Percentiles rank a stretch among this genome's conserved stretches.
Evolutionary conservation across 495 filamentous ascomycete species (phyloP).

Genomic region (Neurospora hispaniola): DNA sequence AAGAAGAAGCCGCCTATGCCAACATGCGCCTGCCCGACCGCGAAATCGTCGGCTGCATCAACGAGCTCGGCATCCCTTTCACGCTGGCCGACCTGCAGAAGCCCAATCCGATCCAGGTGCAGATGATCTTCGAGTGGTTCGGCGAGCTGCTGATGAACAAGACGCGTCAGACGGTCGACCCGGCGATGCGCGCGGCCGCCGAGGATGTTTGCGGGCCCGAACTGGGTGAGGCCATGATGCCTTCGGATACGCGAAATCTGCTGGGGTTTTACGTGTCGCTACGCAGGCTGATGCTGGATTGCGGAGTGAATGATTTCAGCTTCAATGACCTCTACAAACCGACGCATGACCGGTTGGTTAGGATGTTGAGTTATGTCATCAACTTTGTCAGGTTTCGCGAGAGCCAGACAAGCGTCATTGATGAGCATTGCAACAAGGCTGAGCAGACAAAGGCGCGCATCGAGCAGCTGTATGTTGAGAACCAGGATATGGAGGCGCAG

Average conservation of each 20-base stretch:
- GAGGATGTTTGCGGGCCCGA: conserved; percentile 74
- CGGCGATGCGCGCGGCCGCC: conserved; percentile 81
- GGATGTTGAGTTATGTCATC: conserved; percentile 92
- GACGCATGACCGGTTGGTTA: conserved; percentile 74
- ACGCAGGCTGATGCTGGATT: conserved; percentile 67
- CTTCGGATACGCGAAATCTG: conserved; percentile 76
- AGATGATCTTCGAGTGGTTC: conserved; percentile 96
- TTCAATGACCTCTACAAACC: conserved; percentile 85
- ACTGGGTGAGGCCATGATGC: conserved; percentile 63
- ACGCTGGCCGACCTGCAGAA: conserved; percentile 82
- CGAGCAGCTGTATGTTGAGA: conserved; percentile 74
- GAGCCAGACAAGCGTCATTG: conserved; percentile 72
- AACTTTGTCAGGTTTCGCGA: conserved; percentile 97
- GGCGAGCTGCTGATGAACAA: conserved; percentile 86
- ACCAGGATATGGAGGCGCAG: conserved; percentile 70
- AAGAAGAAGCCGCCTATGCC: conserved; percentile 67
- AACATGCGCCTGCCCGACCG: conserved; percentile 79
- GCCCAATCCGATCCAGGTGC: conserved; percentile 84
- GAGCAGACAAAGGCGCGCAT: conserved; percentile 78
- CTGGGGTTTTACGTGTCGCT: conserved; percentile 87
- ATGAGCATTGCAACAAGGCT: conserved; percentile 82
- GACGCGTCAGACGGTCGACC: conserved; percentile 82
- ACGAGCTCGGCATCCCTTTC: conserved; percentile 86
- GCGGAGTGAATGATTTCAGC: conserved; percentile 84
- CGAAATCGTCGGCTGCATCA: conserved; percentile 94